Conservation (phyloP, 2,329 filamentous ascomycete species). For the Cladophialophora carrionii region DNA sequence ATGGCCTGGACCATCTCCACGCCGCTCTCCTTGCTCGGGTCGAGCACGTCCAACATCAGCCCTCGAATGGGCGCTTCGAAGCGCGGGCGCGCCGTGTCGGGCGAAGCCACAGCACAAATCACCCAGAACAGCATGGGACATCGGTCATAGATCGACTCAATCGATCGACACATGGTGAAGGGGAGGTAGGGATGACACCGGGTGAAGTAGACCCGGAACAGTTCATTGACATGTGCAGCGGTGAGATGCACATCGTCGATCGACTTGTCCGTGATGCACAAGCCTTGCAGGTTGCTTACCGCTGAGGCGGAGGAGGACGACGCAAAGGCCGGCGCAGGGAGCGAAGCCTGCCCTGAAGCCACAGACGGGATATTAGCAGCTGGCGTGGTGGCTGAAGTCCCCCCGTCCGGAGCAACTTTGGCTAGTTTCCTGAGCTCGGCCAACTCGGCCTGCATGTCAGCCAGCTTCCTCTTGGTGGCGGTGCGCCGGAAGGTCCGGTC, state of each 20-base stretch:
- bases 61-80: conserved; percentile 29
- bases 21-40: conserved; percentile 28
- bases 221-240: conserved; percentile 22
- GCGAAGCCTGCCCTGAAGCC: neutral
- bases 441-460: conserved; percentile 23
- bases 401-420: neutral
- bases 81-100: conserved; percentile 8
- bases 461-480: conserved; percentile 18
- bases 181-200: conserved; percentile 27
- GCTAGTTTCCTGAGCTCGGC: conserved; percentile 17
- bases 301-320: neutral
- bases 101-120: conserved; percentile 21
- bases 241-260: conserved; percentile 19
- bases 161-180: conserved; percentile 18
- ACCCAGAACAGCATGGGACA: conserved; percentile 27
- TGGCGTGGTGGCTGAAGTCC: neutral
- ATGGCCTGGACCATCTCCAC: conserved; percentile 37
- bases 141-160: conserved; percentile 18
- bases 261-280: conserved; percentile 12
- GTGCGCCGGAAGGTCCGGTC: conserved; percentile 21
- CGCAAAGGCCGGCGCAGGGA: neutral
- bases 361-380: neutral
- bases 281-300: conserved; percentile 1
- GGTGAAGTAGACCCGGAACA: conserved; percentile 25
- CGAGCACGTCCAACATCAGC: conserved; percentile 27